Conservation (phyloP, 106 monocot species). For the Dendrobium huoshanense region DNA sequence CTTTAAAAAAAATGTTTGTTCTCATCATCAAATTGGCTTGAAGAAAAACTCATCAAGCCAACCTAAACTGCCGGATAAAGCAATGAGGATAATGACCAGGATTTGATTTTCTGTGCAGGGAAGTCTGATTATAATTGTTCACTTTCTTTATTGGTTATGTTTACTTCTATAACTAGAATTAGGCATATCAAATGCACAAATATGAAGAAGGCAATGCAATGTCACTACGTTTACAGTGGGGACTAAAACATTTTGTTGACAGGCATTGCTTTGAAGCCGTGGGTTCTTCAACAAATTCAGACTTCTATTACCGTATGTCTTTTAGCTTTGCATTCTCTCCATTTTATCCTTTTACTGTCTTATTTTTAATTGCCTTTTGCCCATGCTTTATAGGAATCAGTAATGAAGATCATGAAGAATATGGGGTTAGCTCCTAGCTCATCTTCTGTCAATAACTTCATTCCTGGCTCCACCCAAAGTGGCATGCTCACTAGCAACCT, state of each 20-base stretch:
- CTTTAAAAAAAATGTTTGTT: too few species aligned
- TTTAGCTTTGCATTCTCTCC: neutral
- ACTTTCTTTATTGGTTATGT: neutral
- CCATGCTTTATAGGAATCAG: constrained; percentile 31
- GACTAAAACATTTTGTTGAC: neutral
- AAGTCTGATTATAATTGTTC: neutral
- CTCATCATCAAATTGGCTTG: neutral
- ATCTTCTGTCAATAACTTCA: constrained; percentile 22
- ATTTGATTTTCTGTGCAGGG: neutral
- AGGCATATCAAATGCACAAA: neutral
- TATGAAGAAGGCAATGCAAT: neutral
- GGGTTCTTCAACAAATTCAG: constrained; percentile 36
- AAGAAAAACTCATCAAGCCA: neutral
- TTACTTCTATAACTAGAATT: neutral
- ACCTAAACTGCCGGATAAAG: neutral
- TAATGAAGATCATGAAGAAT: constrained; percentile 40
- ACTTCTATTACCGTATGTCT: constrained; percentile 38
- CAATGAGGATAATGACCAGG: neutral
- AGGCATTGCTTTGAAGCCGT: constrained; percentile 69
- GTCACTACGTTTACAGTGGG: neutral
- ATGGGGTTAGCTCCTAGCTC: constrained; percentile 27
- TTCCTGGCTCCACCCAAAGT: constrained; percentile 25
- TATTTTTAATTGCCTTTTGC: constrained; percentile 10
- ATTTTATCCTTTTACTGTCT: neutral
- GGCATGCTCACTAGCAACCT: constrained; percentile 10